Percentiles rank a stretch among this genome's conserved stretches.
phyloP scores from a whole-genome alignment of 2,329 filamentous ascomycete genomes.

The Cytospora leucostoma region DNA sequence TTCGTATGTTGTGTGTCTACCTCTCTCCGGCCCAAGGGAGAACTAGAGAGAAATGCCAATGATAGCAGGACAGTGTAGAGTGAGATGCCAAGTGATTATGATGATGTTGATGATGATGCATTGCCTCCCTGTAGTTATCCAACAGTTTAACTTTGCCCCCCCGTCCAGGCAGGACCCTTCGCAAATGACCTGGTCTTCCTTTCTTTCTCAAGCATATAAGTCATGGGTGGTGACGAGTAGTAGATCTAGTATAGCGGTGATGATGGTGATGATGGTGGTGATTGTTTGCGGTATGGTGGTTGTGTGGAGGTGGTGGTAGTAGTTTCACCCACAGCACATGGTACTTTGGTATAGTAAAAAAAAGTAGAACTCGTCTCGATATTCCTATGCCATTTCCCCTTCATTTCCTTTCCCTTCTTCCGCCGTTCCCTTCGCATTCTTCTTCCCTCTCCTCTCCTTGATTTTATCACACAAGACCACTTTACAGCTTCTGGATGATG shows the following conservation, averaged over 20 bases:
- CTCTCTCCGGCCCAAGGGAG: neutral
- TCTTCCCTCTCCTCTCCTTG: neutral
- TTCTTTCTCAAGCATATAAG: neutral
- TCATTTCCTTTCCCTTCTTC: neutral
- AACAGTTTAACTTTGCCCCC: neutral
- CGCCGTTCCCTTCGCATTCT: neutral
- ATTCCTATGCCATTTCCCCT: neutral
- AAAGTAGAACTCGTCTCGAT: neutral
- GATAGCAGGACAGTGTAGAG: neutral
- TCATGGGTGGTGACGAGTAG: neutral
- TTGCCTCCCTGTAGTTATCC: neutral
- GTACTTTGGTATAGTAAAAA: no score
- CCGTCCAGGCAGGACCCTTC: neutral
- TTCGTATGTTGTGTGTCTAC: neutral
- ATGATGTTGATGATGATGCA: neutral
- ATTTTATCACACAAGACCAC: neutral
- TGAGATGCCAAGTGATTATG: neutral
- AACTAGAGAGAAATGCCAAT: neutral
- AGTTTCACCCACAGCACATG: neutral
- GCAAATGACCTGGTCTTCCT: neutral
- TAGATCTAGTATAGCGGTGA: neutral
- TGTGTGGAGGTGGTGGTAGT: neutral
- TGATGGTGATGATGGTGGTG: neutral
- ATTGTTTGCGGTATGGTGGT: neutral
- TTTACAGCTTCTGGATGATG: conserved; percentile 72